Evolutionary conservation across 169 alveolate genomes (phyloP).

Genomic region (Theileria equi): DNA sequence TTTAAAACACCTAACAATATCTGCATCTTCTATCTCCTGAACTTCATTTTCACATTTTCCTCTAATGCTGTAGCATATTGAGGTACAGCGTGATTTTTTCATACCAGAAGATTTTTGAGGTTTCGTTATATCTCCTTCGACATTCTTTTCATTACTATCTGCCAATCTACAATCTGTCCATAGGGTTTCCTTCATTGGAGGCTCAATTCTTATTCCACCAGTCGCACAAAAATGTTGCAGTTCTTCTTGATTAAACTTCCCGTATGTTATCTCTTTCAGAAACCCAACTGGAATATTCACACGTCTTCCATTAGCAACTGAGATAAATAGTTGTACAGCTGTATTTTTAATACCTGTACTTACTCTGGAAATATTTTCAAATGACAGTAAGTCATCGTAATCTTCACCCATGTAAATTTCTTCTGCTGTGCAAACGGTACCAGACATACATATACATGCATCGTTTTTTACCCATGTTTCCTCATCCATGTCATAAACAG

Average conservation of each 20-base stretch:
- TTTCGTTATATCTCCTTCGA: too few species aligned
- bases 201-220: conserved; percentile 14
- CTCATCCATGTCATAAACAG: neutral
- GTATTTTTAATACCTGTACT: conserved; percentile 9
- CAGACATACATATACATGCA: conserved; percentile 42
- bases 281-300: conserved; percentile 33
- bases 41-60: conserved; percentile 10
- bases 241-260: conserved; percentile 12
- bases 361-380: neutral
- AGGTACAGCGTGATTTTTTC: neutral
- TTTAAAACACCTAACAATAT: conserved; percentile 9
- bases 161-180: conserved; percentile 33
- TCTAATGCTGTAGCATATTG: conserved; percentile 1
- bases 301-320: conserved; percentile 17
- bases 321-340: conserved; percentile 10
- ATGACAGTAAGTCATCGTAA: conserved; percentile 8
- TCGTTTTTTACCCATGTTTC: conserved; percentile 44
- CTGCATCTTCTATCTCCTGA: neutral
- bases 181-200: conserved; percentile 7
- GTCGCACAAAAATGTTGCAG: conserved; percentile 46
- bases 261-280: conserved; percentile 31
- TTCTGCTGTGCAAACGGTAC: conserved; percentile 31
- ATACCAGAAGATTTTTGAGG: too few species aligned
- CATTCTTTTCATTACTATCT: neutral
- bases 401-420: conserved; percentile 25